Evolutionary conservation across 441 rosid species (phyloP).

Genomic region (Bruguiera hainesii): DNA sequence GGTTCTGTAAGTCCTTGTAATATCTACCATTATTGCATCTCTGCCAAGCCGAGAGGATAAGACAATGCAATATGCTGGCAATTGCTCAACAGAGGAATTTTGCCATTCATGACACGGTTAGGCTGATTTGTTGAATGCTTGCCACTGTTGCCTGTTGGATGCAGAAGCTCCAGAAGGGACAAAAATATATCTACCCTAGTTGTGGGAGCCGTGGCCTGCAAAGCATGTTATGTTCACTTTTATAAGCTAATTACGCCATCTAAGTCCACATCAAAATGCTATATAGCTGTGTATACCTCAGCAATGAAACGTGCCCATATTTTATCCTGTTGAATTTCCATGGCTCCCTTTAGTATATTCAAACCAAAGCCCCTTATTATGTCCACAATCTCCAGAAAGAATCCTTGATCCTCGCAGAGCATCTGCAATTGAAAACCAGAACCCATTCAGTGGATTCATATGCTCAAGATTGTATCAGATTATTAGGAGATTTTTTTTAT

Average conservation of each 20-base stretch:
- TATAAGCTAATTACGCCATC: background rate
- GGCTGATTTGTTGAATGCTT: slow-evolving; percentile 31
- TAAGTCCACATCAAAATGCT: background rate
- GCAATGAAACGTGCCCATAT: slow-evolving; percentile 87
- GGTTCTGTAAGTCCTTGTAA: slow-evolving; percentile 17
- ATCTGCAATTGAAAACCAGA: slow-evolving; percentile 40
- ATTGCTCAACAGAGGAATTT: slow-evolving; percentile 27
- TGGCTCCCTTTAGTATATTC: slow-evolving; percentile 74
- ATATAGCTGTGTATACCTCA: slow-evolving; percentile 46
- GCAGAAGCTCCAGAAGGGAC: slow-evolving; percentile 74
- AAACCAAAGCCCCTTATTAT: slow-evolving; percentile 69
- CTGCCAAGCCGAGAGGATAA: slow-evolving; percentile 32
- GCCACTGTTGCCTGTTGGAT: slow-evolving; percentile 31
- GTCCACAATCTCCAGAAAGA: slow-evolving; percentile 85
- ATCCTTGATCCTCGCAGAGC: slow-evolving; percentile 70
- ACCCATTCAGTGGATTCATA: slow-evolving; percentile 6
- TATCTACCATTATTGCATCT: slow-evolving; percentile 28
- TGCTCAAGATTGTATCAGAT: background rate
- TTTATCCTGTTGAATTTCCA: slow-evolving; percentile 57
- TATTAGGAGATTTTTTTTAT: background rate
- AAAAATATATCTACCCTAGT: slow-evolving; percentile 76
- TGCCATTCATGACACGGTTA: slow-evolving; percentile 22
- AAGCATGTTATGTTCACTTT: slow-evolving; percentile 19
- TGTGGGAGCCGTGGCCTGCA: slow-evolving; percentile 52
- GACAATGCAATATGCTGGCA: slow-evolving; percentile 39